Base-by-base conservation (phyloP, 345 rosid species). In the Sonneratia alba region DNA sequence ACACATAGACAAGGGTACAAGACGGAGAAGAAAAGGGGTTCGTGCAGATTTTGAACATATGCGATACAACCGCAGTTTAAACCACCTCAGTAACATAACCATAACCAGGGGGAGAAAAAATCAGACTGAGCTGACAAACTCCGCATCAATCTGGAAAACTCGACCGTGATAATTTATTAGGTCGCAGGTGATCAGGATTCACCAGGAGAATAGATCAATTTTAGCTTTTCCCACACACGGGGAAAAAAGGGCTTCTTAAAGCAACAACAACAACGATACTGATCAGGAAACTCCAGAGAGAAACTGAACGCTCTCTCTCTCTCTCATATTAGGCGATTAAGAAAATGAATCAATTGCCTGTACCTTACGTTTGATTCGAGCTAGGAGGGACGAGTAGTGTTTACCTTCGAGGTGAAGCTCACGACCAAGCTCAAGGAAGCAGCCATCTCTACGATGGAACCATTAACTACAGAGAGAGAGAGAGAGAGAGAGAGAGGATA, bases 381-480 rank as follows among this genome's bases (percentile, higher is more conserved):
- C 37, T 1, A 70, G 59, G 34, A 70, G 53, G 7, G 32, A 19
- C 7, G 37, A 11, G 9, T 12, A 36, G n/a, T 14, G 10, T 5
- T 47, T 77, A 84, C 85, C 82, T 64, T 64, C 7, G 77, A 68
- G 37, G 72, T 66, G 80, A 82, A 77, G 64, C 83, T 80, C 72
- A 74, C 42, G 72, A 78, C 66, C 16, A 80, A 79, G 72, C 77
- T 85, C 37, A 79, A 74, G 72, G 83, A 85, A 63, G 78, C 74
- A 12, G 85, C 80, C 85, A 82, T 84, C 1, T 37, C 68, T 70
- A 74, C 45, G 74, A 36, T 53, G 73, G 73, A 71, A 76, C 77
- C 83, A 78, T 70, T 27, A 27, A 27, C 38, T 22, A 27, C 65
- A 61, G 65, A 61, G 22, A 21, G 24, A 61, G 37, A 21, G 62